A percentile compares a stretch with the other conserved stretches of the same genome.
Conservation (phyloP, 139 green algal genomes). For the Yamagishiella unicocca region DNA sequence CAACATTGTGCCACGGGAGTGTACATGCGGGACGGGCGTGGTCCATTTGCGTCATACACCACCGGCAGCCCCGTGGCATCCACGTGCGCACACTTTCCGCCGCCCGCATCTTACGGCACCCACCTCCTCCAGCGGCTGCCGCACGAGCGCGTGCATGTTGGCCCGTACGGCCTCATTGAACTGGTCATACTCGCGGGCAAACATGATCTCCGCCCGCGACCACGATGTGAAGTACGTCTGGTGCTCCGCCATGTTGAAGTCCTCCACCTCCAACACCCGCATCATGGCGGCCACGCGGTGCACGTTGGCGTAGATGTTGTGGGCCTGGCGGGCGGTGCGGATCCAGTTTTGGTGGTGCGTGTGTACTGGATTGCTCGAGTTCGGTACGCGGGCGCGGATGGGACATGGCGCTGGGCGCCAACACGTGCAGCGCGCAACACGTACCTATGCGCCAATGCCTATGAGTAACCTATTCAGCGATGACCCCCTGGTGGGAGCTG, state of each 20-base stretch:
- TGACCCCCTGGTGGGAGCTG: too few relatives aligned
- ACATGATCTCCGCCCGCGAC: conserved; percentile 53
- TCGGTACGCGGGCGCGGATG: too few relatives aligned
- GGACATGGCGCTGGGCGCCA: too few relatives aligned
- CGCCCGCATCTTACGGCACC: background rate
- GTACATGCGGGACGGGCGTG: too few relatives aligned
- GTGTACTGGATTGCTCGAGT: too few relatives aligned
- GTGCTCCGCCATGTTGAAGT: conserved; percentile 32
- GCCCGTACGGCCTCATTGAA: conserved; percentile 51
- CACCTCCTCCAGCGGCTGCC: conserved; percentile 52
- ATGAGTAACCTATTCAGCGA: too few relatives aligned
- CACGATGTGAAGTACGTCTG: conserved; percentile 51
- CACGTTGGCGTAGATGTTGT: conserved; percentile 63
- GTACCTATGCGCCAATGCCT: too few relatives aligned
- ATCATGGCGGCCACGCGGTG: conserved; percentile 54
- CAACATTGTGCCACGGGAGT: too few relatives aligned
- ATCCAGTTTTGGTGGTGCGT: too few relatives aligned
- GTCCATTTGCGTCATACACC: too few relatives aligned
- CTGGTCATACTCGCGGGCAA: conserved; percentile 45
- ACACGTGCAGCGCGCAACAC: too few relatives aligned
- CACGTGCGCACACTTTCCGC: background rate
- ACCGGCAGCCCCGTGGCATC: background rate
- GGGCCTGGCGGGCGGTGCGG: background rate
- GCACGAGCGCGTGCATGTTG: conserved; percentile 44
- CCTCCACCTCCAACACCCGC: conserved; percentile 50